Conservation (phyloP, 2,329 filamentous ascomycete genomes). For the Calonectria henricotiae region DNA sequence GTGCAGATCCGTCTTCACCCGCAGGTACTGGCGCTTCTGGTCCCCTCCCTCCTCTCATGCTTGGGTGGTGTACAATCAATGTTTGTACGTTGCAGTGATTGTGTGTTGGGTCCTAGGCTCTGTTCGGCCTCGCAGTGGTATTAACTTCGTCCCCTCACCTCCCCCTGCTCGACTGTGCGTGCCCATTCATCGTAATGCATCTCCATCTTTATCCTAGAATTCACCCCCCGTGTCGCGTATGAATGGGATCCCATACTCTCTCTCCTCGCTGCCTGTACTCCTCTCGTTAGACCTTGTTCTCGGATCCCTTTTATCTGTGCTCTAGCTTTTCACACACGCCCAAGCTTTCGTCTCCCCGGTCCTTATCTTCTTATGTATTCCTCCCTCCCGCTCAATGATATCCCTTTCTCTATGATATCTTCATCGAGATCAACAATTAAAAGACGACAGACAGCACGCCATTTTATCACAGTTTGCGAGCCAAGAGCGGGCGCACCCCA, state of each 20-base stretch:
- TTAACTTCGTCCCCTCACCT: slow-evolving; percentile 31
- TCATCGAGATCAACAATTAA: slow-evolving; percentile 18
- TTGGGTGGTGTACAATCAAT: not conserved
- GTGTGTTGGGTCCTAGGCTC: slow-evolving; percentile 29
- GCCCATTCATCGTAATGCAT: slow-evolving; percentile 29
- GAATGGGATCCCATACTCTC: slow-evolving; percentile 15
- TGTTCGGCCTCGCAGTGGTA: slow-evolving; percentile 28
- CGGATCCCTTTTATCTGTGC: slow-evolving; percentile 24
- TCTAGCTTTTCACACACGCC: slow-evolving; percentile 7
- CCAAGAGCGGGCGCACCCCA: not conserved
- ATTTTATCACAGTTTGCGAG: slow-evolving; percentile 12
- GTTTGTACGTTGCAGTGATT: slow-evolving; percentile 17
- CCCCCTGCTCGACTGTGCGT: slow-evolving; percentile 17
- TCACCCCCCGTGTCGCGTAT: slow-evolving; percentile 31
- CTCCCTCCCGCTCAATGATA: slow-evolving; percentile 12
- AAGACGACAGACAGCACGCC: slow-evolving; percentile 11
- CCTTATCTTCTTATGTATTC: slow-evolving; percentile 24
- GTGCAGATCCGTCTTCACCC: slow-evolving; percentile 41
- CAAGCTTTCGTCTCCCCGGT: slow-evolving; percentile 5
- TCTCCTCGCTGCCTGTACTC: slow-evolving; percentile 5
- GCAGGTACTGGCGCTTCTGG: slow-evolving; percentile 19
- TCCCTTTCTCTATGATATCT: not conserved
- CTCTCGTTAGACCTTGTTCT: not conserved
- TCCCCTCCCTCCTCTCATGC: slow-evolving; percentile 14
- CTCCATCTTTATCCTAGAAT: slow-evolving; percentile 23